Evolutionary conservation across 116 monocot genomes (phyloP).

Genomic region (Trichopus zeylanicus): DNA sequence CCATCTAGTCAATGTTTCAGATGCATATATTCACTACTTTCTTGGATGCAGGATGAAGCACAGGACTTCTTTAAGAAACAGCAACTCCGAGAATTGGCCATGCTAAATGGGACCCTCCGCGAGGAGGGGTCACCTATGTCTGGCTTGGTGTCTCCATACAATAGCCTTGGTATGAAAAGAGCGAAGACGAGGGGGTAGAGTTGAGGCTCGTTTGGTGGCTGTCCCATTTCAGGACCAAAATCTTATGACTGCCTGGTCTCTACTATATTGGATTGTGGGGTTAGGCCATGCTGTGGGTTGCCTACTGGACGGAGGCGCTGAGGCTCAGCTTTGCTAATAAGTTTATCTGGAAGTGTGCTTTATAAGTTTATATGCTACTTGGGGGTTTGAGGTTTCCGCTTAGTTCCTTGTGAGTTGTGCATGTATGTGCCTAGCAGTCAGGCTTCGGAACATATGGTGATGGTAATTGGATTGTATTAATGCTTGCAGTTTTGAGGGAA

Average conservation of each 20-base stretch:
- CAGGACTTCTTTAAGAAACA: constrained; percentile 86
- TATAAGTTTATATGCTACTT: not conserved
- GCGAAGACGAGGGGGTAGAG: constrained; percentile 60
- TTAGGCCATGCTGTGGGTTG: not conserved
- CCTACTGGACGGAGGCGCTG: constrained; percentile 1
- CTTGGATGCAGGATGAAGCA: constrained; percentile 54
- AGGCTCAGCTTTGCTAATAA: not conserved
- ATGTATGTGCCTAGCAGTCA: not conserved
- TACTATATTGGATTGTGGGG: not conserved
- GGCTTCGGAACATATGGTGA: not conserved
- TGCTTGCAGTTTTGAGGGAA: constrained; percentile 7
- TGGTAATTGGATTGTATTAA: not conserved
- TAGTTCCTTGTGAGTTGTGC: not conserved
- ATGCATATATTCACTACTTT: too few species aligned
- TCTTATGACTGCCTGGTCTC: not conserved
- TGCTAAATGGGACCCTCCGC: constrained; percentile 66
- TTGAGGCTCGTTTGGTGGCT: too few species aligned
- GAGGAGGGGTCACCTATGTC: constrained; percentile 56
- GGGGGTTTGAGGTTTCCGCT: not conserved
- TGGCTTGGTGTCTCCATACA: constrained; percentile 69
- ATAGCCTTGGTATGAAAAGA: constrained; percentile 76
- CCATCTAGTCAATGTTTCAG: too few species aligned
- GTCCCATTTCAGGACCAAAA: not conserved
- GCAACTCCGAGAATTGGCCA: constrained; percentile 73
- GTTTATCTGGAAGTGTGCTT: constrained; percentile 4